phyloP scores from a whole-genome alignment of 2,329 filamentous ascomycete genomes.

The Mollisiaceae sp. region DNA sequence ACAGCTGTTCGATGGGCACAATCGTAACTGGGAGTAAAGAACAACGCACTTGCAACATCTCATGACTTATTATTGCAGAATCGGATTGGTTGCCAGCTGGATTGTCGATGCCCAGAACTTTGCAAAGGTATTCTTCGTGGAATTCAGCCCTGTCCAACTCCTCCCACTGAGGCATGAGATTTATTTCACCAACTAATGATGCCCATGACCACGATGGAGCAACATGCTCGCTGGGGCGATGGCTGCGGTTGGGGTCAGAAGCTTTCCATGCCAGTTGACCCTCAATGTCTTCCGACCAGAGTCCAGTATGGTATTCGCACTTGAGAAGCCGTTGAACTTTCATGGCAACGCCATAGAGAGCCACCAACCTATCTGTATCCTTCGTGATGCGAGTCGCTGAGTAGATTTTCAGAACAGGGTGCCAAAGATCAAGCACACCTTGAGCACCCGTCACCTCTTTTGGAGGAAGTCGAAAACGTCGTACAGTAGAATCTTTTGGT shows the following conservation, averaged over 20 bases:
- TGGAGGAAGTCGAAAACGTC: slow-evolving; percentile 4
- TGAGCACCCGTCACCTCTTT: neutral
- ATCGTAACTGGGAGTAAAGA: neutral
- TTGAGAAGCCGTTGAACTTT: neutral
- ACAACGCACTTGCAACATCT: neutral
- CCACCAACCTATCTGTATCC: slow-evolving; percentile 10
- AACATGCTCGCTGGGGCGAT: neutral
- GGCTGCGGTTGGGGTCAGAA: neutral
- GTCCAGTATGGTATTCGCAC: slow-evolving; percentile 4
- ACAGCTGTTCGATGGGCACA: slow-evolving; percentile 1
- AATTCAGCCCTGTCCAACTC: neutral
- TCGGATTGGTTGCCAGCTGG: neutral
- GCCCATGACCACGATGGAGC: slow-evolving; percentile 4
- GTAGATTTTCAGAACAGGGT: slow-evolving; percentile 5
- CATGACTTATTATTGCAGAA: neutral
- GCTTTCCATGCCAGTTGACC: slow-evolving; percentile 8
- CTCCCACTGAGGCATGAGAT: slow-evolving; percentile 1
- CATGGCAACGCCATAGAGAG: slow-evolving; percentile 9
- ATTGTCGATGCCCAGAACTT: neutral
- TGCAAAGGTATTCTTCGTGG: neutral
- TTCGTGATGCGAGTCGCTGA: slow-evolving; percentile 4
- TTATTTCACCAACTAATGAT: neutral
- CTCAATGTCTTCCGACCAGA: slow-evolving; percentile 7
- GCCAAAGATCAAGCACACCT: slow-evolving; percentile 4
- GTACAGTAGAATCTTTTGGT: neutral